Evolutionary conservation across 495 filamentous ascomycete genomes (phyloP).

Genomic region (Penicillium ucsense): DNA sequence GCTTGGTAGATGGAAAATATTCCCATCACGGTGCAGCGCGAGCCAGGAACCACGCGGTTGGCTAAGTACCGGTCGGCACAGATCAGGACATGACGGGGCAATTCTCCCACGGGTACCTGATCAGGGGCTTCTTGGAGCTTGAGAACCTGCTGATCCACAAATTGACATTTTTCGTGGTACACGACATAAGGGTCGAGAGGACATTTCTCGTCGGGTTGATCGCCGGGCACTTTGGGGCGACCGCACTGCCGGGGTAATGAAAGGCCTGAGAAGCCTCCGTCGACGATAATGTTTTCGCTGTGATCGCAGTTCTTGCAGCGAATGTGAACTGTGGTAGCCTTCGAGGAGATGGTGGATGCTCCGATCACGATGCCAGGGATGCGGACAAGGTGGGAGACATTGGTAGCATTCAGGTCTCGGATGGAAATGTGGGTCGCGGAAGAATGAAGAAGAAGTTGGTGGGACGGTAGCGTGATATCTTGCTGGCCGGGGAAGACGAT

Average conservation of each 20-base stretch:
- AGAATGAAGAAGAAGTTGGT: constrained; percentile 94
- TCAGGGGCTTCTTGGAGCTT: constrained; percentile 98
- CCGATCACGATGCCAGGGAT: constrained; percentile 98
- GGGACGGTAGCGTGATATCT: constrained; percentile 63
- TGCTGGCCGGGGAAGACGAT: constrained; percentile 76
- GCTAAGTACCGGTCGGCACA: constrained; percentile 93
- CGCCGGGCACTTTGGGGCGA: constrained; percentile 45
- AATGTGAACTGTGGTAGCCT: constrained; percentile 77
- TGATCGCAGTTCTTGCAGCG: constrained; percentile 84
- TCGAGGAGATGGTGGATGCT: constrained; percentile 91
- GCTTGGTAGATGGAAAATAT: constrained; percentile 96
- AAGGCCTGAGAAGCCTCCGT: constrained; percentile 78
- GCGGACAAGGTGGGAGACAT: constrained; percentile 88
- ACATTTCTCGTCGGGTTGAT: constrained; percentile 57
- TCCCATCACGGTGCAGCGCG: constrained; percentile 89
- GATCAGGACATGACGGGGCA: constrained; percentile 89
- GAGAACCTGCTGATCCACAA: constrained; percentile 96
- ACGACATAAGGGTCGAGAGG: constrained; percentile 94
- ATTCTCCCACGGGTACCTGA: constrained; percentile 93
- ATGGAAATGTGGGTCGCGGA: constrained; percentile 84
- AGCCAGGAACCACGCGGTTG: constrained; percentile 92
- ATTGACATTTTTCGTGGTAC: constrained; percentile 85
- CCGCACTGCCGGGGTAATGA: constrained; percentile 73
- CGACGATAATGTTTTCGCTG: constrained; percentile 58
- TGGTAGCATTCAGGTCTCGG: constrained; percentile 83